Evolutionary conservation across 2,329 filamentous ascomycete species (phyloP), one percentile per base, ranked within the genome.

Genomic region (Cryphonectria parasitica): DNA sequence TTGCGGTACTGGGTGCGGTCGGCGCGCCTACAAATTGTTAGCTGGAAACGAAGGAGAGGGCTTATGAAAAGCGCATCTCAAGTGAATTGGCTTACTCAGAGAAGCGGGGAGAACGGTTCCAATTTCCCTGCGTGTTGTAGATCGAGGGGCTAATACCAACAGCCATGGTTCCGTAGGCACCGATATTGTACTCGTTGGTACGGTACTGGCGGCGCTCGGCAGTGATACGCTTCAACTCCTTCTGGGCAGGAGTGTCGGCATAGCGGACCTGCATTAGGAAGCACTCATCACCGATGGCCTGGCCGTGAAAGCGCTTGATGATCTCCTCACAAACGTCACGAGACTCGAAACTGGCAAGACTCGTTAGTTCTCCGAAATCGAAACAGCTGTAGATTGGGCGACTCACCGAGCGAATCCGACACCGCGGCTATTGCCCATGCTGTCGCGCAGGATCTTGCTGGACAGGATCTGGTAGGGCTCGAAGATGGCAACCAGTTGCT

Each of bases 221-320:
- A 58, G 95, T 98, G 79, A 98, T 92, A 74, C 96, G 92, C 87
- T 99, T 99, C 75, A 99, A 87, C 79, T 96, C 90, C 85, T 99
- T 99, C 82, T 99, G 96, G 73, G 95, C 92, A 69, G 96, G 93
- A 52, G 96, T 99, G 78, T 99, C 96, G 73, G 97, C 95, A 80
- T 97, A 99, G 74, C 96, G 95, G 75, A 99, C 94, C 82, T 98
- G 95, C 82, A 96, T 89, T 74, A 95, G 90, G 74, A 96, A 89
- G 39, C 91, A 90, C 77, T 97, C 93, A 45, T 92, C 90, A 56
- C 92, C 92, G 74, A 93, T 87, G 41, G 88, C 84, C 75, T 90
- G 85, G 74, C 96, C 95, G 82, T 97, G 95, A 82, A 92, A 99
- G 74, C 92, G 90, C 76, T 87, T 86, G 80, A 99, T 94, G 75